These are phyloP conservation scores for Phytophthora fragariaefolia DNA, from an alignment of 352 stramenopile genomes.

Conservation along the genomic window DNA sequence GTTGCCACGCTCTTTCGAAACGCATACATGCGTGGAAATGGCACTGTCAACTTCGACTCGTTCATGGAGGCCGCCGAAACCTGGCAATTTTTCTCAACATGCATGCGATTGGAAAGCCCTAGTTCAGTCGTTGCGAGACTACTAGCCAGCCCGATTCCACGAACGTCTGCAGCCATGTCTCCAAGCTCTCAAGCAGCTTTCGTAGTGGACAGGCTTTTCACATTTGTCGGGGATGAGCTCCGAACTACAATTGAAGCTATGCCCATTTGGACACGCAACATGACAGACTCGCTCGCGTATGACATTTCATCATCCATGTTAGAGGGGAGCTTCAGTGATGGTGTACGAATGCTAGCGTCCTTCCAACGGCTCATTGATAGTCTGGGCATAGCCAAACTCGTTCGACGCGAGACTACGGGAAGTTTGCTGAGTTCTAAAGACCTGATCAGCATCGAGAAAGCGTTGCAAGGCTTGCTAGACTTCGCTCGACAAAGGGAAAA, in stretches of 20 bases:
- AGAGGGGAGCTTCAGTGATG: slow-evolving; percentile 54
- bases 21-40: slow-evolving; percentile 69
- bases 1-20: slow-evolving; percentile 71
- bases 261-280: slow-evolving; percentile 64
- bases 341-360: slow-evolving; percentile 56
- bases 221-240: slow-evolving; percentile 58
- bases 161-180: slow-evolving; percentile 39
- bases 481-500: slow-evolving; percentile 74
- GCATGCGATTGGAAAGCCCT: slow-evolving; percentile 79
- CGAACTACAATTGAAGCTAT: slow-evolving; percentile 39
- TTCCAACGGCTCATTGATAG: slow-evolving; percentile 69
- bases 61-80: slow-evolving; percentile 89
- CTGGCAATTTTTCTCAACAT: slow-evolving; percentile 88
- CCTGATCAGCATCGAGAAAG: slow-evolving; percentile 71
- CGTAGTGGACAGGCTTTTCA: slow-evolving; percentile 63
- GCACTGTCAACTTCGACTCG: slow-evolving; percentile 87
- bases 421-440: slow-evolving; percentile 62
- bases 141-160: slow-evolving; percentile 19
- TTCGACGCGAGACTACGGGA: slow-evolving; percentile 64
- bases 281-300: slow-evolving; percentile 55
- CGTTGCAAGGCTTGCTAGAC: slow-evolving; percentile 60
- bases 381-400: slow-evolving; percentile 54
- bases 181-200: slow-evolving; percentile 59
- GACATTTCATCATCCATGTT: slow-evolving; percentile 61
- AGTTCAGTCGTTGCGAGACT: slow-evolving; percentile 52